Evolutionary conservation across 192 early-diverging fungal species (phyloP).

Genomic region (Backusella macrospora): DNA sequence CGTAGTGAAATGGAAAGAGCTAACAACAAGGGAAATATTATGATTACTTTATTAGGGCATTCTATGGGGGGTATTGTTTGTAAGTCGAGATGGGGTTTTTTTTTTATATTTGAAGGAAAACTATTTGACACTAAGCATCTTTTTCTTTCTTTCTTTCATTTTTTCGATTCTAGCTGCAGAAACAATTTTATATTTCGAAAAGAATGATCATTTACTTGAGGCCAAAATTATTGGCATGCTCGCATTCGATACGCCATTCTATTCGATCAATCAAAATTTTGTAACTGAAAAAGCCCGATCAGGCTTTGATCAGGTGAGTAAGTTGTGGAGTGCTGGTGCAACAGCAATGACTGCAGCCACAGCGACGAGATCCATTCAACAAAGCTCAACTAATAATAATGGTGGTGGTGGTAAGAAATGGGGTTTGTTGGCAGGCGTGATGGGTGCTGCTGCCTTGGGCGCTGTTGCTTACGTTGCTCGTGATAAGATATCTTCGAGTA

Average conservation of each 20-base stretch:
- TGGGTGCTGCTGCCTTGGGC: slow-evolving; percentile 45
- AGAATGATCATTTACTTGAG: slow-evolving; percentile 8
- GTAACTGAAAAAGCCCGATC: slow-evolving; percentile 43
- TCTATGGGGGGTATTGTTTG: slow-evolving; percentile 67
- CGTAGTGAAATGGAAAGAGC: slow-evolving; percentile 24
- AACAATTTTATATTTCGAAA: slow-evolving; percentile 42
- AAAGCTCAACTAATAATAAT: not conserved
- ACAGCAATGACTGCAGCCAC: not conserved
- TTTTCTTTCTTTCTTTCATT: too few species aligned
- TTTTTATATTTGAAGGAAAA: not conserved
- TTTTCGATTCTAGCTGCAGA: slow-evolving; percentile 51
- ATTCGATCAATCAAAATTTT: slow-evolving; percentile 47
- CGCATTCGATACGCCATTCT: slow-evolving; percentile 62
- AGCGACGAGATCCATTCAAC: not conserved
- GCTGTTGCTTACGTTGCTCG: slow-evolving; percentile 44
- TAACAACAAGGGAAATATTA: slow-evolving; percentile 21
- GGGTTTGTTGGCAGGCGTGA: slow-evolving; percentile 47
- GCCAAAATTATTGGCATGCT: slow-evolving; percentile 51
- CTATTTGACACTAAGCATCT: too few species aligned
- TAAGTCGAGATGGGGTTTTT: slow-evolving; percentile 29
- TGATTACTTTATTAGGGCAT: slow-evolving; percentile 38
- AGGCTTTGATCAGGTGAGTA: slow-evolving; percentile 37
- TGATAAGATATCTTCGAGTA: slow-evolving; percentile 36
- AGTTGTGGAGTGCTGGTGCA: not conserved
- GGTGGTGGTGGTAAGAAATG: slow-evolving; percentile 30